These are phyloP conservation scores for Gymnopilus junonius DNA, from an alignment of 768 basidiomycete genomes.

Conservation along the genomic window DNA sequence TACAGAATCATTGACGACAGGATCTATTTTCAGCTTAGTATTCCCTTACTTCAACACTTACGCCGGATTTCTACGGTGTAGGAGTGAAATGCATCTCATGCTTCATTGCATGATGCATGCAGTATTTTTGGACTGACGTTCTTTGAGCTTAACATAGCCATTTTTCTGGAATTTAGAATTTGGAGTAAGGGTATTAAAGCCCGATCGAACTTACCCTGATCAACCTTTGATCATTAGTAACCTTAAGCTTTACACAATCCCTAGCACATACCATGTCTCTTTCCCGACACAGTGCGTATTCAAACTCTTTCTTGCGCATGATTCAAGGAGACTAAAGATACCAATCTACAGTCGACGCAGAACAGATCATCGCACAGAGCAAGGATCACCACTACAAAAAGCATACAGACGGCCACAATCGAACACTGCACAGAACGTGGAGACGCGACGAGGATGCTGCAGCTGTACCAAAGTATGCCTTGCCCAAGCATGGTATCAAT, in stretches of 20 bases:
- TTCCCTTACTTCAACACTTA: neutral
- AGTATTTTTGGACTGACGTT: neutral
- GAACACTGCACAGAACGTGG: slow-evolving; percentile 37
- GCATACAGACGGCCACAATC: slow-evolving; percentile 32
- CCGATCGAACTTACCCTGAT: neutral
- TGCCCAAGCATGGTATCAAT: slow-evolving; percentile 47
- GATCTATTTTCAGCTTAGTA: neutral
- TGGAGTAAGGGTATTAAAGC: neutral
- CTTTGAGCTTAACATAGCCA: neutral
- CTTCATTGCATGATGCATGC: neutral
- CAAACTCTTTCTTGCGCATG: neutral
- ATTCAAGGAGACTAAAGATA: neutral
- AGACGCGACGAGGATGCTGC: slow-evolving; percentile 45
- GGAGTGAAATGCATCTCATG: neutral
- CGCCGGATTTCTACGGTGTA: neutral
- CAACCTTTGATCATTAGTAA: neutral
- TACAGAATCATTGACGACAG: neutral
- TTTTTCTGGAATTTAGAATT: neutral
- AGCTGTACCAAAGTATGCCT: slow-evolving; percentile 46
- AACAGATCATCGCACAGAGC: slow-evolving; percentile 47
- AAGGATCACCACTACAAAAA: slow-evolving; percentile 45
- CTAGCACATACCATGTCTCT: slow-evolving; percentile 33
- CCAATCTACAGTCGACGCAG: slow-evolving; percentile 45
- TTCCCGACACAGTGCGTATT: slow-evolving; percentile 40
- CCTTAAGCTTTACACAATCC: too few species aligned